Percentiles rank a stretch among this genome's conserved stretches.
These are phyloP conservation scores for Naganishia onofrii DNA, from an alignment of 768 basidiomycete species.

Conservation along the genomic window DNA sequence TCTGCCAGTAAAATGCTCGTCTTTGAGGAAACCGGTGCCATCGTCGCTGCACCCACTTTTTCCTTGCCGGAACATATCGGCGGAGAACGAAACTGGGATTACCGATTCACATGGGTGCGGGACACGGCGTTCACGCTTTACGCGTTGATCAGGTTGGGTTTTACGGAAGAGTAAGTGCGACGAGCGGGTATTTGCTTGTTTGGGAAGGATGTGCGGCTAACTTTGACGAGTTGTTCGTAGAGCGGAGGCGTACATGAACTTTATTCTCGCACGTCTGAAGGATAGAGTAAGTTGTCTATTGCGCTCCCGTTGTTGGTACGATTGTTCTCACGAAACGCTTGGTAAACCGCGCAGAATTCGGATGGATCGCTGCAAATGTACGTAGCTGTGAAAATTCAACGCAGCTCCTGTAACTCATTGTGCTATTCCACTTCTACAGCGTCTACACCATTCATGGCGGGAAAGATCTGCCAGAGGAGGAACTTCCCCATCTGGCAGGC, in stretches of 20 bases:
- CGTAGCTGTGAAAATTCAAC: constrained; percentile 26
- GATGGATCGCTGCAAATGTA: constrained; percentile 93
- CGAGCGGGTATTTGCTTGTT: background rate
- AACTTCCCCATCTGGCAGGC: constrained; percentile 78
- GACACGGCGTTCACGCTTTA: constrained; percentile 95
- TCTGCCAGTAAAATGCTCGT: constrained; percentile 70
- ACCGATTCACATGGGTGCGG: constrained; percentile 63
- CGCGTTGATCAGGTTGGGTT: constrained; percentile 86
- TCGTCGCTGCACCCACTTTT: constrained; percentile 93
- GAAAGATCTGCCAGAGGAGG: constrained; percentile 74
- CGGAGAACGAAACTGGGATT: constrained; percentile 76
- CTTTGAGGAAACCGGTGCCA: constrained; percentile 86
- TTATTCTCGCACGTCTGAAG: constrained; percentile 77
- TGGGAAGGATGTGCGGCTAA: background rate
- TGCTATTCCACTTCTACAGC: constrained; percentile 20
- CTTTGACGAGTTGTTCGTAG: constrained; percentile 6
- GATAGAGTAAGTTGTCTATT: constrained; percentile 56
- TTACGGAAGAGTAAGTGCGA: constrained; percentile 80
- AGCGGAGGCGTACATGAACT: constrained; percentile 75
- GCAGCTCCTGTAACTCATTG: background rate
- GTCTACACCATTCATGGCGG: constrained; percentile 83
- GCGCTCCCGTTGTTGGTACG: background rate
- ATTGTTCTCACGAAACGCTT: background rate
- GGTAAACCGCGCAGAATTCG: constrained; percentile 58
- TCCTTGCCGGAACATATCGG: constrained; percentile 89